Percentiles rank a stretch among this genome's conserved stretches.
Conservation (phyloP, 768 basidiomycete genomes). For the Boletus barrowsii region DNA sequence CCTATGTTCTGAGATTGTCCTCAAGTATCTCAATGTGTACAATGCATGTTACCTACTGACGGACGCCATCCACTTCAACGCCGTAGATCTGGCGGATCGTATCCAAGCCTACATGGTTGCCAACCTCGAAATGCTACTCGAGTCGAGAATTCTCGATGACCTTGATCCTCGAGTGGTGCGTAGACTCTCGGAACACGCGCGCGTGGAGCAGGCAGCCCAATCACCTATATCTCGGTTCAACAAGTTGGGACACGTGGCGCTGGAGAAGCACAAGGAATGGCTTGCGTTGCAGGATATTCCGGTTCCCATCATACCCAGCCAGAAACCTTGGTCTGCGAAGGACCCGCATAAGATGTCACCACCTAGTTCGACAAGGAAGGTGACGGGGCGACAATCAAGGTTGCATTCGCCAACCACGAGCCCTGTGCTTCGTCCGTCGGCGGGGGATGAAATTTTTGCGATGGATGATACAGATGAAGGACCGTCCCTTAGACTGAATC, state of each 20-base stretch:
- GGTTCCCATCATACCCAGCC: slow-evolving; percentile 41
- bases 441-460: slow-evolving; percentile 68
- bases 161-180: slow-evolving; percentile 62
- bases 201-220: slow-evolving; percentile 58
- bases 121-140: slow-evolving; percentile 86
- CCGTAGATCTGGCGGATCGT: slow-evolving; percentile 59
- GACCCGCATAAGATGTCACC: slow-evolving; percentile 34
- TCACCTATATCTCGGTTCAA: slow-evolving; percentile 63
- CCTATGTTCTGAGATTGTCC: slow-evolving; percentile 75
- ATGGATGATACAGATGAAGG: slow-evolving; percentile 75
- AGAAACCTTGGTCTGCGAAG: slow-evolving; percentile 20
- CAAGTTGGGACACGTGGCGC: slow-evolving; percentile 47
- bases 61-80: slow-evolving; percentile 80
- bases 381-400: background rate
- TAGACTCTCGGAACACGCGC: slow-evolving; percentile 59
- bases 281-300: slow-evolving; percentile 68
- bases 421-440: slow-evolving; percentile 23
- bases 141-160: slow-evolving; percentile 75
- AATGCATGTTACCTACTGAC: slow-evolving; percentile 80
- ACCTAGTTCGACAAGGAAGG: slow-evolving; percentile 18
- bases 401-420: slow-evolving; percentile 15
- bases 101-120: slow-evolving; percentile 77
- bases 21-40: slow-evolving; percentile 61
- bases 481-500: slow-evolving; percentile 23
- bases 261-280: slow-evolving; percentile 70